Evolutionary conservation across 2,329 filamentous ascomycete species (phyloP).

Genomic region (Metarhizium rileyi): DNA sequence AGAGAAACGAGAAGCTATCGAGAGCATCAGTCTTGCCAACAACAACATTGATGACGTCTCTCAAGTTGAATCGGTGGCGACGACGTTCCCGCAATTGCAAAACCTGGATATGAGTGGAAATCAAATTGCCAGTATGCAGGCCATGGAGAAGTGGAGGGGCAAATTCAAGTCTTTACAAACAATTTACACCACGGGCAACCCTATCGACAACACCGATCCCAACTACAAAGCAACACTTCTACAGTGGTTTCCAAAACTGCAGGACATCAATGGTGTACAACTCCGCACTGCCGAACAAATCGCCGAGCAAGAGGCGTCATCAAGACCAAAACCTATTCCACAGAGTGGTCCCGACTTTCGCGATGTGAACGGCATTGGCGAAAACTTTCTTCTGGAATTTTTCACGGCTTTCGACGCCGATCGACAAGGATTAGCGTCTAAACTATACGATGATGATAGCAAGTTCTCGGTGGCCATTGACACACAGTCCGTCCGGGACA

Average conservation of each 20-base stretch:
- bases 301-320: constrained; percentile 39
- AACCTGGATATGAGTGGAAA: constrained; percentile 88
- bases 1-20: constrained; percentile 67
- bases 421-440: constrained; percentile 48
- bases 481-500: constrained; percentile 42
- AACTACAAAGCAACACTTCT: constrained; percentile 59
- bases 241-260: constrained; percentile 75
- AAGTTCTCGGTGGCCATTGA: constrained; percentile 70
- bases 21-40: constrained; percentile 70
- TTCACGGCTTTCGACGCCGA: constrained; percentile 66
- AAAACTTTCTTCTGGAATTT: constrained; percentile 66
- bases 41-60: constrained; percentile 68
- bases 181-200: constrained; percentile 68
- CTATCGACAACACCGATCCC: constrained; percentile 51
- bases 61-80: constrained; percentile 64
- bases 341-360: constrained; percentile 58
- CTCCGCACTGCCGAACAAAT: constrained; percentile 66
- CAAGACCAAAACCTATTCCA: constrained; percentile 49
- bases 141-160: constrained; percentile 65
- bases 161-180: constrained; percentile 74
- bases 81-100: constrained; percentile 74
- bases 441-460: constrained; percentile 68
- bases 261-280: constrained; percentile 63
- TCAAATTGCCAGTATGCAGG: constrained; percentile 57
- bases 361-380: constrained; percentile 64